A percentile compares a stretch with the other conserved stretches of the same genome.
These are phyloP conservation scores for Cephalotrichum gorgonifer DNA, from an alignment of 2,329 filamentous ascomycete species.

Conservation along the genomic window DNA sequence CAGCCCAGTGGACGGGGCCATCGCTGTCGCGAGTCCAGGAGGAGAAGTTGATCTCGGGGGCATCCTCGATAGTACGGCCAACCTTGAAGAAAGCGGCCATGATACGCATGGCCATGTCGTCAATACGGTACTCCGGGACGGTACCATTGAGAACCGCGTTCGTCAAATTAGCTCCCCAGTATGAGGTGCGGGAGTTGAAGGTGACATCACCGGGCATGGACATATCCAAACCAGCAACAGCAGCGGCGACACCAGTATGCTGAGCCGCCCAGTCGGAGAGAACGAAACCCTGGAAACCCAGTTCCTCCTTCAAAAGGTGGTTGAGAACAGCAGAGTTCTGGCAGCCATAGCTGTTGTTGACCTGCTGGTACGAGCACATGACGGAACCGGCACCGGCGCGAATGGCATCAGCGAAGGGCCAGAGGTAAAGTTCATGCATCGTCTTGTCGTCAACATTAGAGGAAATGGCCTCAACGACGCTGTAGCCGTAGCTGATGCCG, in stretches of 20 bases:
- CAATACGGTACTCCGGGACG: constrained; percentile 73
- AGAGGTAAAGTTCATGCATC: constrained; percentile 65
- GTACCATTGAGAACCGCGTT: constrained; percentile 83
- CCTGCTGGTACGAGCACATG: constrained; percentile 64
- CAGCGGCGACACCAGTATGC: constrained; percentile 55
- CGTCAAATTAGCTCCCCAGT: constrained; percentile 82
- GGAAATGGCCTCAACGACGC: constrained; percentile 50
- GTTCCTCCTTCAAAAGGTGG: constrained; percentile 64
- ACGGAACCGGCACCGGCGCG: constrained; percentile 52
- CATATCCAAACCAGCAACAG: constrained; percentile 72
- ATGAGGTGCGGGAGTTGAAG: constrained; percentile 66
- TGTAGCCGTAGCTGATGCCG: constrained; percentile 40
- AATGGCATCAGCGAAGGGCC: constrained; percentile 68
- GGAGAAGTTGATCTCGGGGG: constrained; percentile 65
- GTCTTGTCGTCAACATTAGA: constrained; percentile 63
- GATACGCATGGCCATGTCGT: constrained; percentile 86
- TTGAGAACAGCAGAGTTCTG: constrained; percentile 72
- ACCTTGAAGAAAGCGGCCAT: constrained; percentile 63
- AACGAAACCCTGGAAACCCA: constrained; percentile 73
- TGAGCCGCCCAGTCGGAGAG: constrained; percentile 76
- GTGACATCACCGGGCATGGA: constrained; percentile 73
- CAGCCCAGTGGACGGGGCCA: constrained; percentile 56
- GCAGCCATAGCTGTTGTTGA: constrained; percentile 73
- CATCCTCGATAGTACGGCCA: constrained; percentile 37
- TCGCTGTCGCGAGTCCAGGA: constrained; percentile 76